Evolutionary conservation across 371 early-diverging fungal genomes (phyloP).

Genomic region (Mucor ambiguus): DNA sequence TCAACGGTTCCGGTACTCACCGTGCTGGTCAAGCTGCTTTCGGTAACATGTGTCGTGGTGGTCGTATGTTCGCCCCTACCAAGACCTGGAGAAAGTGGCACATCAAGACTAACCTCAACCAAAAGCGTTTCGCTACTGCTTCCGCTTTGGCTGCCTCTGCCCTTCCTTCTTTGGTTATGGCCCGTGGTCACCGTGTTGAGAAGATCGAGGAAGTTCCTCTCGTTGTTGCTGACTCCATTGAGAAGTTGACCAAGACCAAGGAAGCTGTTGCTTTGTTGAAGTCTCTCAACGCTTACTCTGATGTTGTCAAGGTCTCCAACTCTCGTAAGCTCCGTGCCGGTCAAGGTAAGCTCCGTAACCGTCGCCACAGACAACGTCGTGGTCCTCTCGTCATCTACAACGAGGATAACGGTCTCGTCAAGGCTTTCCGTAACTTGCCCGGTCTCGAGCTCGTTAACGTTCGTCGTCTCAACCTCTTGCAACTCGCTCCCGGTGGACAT

Average conservation of each 20-base stretch:
- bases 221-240: conserved; percentile 85
- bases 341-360: conserved; percentile 99
- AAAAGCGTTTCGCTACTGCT: conserved; percentile 98
- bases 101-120: conserved; percentile 98
- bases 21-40: conserved; percentile 99
- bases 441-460: conserved; percentile 98
- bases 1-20: conserved; percentile 98
- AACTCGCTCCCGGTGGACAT: conserved; percentile 99
- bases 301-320: conserved; percentile 97
- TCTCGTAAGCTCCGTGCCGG: conserved; percentile 98
- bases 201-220: conserved; percentile 97
- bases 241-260: conserved; percentile 95
- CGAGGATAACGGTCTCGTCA: conserved; percentile 94
- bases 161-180: conserved; percentile 94
- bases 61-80: conserved; percentile 99
- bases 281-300: conserved; percentile 93
- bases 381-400: conserved; percentile 98
- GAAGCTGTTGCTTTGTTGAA: conserved; percentile 94
- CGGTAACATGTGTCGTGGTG: conserved; percentile 54
- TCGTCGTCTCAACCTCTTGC: conserved; percentile 94
- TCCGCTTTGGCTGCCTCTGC: conserved; percentile 99
- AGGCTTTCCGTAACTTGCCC: conserved; percentile 99
- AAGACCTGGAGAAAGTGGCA: conserved; percentile 99
- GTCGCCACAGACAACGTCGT: conserved; percentile 97
- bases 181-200: conserved; percentile 99